Evolutionary conservation across 2,329 filamentous ascomycete genomes (phyloP), one percentile per base, ranked within the genome.

Genomic region (Fusarium luffae): DNA sequence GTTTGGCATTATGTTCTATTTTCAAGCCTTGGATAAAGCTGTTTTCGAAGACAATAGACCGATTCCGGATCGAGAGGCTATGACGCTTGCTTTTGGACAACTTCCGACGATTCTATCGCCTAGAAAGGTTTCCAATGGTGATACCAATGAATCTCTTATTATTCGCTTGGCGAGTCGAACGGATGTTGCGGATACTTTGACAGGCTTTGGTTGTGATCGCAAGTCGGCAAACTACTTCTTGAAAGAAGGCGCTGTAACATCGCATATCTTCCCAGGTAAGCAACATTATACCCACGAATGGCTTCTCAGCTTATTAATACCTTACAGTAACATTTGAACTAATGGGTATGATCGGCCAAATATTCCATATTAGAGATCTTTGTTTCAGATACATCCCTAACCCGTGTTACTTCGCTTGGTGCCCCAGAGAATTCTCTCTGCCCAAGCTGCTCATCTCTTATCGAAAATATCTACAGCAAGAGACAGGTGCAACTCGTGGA

Each of bases 301-400:
- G 3, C 10, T 10, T 8, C 2, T 4, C 1, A 14, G 14, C 16
- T 4, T 5, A 28, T 14, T 54, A 12, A 66, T 7, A 16, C 8
- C 2, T 44, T 4, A 7, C 4, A 66, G 63, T 66, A 1, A 66
- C 47, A 0, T 66, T 66, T 21, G 61, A 66, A 4, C 54, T 66
- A 2, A 66, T 66, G 14, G 61, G 61, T 1, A 66, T 66, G 63
- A 25, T 54, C 13, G 54, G 63, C 0, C 61, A 66, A 27, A 8
- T 66, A 21, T 60, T 66, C 14, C 63, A 66, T 12, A 61, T 66
- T 19, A 66, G 46, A 8, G 54, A 66, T 11, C 54, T 66, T 8
- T 66, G 61, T 40, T 66, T 66, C 7, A 59, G 63, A 49, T 66
- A 66, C 10, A 61, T 66, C 3, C 61, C 63, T 3, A 66, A 66